These are phyloP conservation scores for Cryptococcus amylolentus DNA, from an alignment of 1,284 basidiomycete genomes.

Conservation along the genomic window DNA sequence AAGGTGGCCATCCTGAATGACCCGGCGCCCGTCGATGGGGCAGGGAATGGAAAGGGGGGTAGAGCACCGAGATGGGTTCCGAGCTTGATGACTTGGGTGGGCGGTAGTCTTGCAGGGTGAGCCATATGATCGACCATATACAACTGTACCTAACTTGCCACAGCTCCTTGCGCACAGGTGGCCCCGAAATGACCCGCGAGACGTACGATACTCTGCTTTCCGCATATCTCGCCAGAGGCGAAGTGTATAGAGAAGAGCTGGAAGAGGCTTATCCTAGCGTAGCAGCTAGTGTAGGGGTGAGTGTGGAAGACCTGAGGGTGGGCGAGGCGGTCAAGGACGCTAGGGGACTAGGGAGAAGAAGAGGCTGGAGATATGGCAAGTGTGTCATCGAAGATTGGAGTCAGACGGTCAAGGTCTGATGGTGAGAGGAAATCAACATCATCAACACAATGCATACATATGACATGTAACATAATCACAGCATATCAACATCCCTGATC, in stretches of 20 bases:
- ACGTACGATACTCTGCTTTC: constrained; percentile 55
- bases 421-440: too few relatives aligned
- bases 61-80: constrained; percentile 81
- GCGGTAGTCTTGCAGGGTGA: constrained; percentile 84
- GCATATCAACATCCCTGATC: too few relatives aligned
- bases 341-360: constrained; percentile 17
- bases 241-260: constrained; percentile 48
- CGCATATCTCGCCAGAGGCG: constrained; percentile 21
- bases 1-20: constrained; percentile 80
- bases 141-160: background rate
- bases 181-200: constrained; percentile 73
- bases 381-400: constrained; percentile 75
- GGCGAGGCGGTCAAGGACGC: constrained; percentile 30
- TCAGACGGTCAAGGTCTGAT: constrained; percentile 42
- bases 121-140: constrained; percentile 29
- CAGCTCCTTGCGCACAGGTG: constrained; percentile 76
- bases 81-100: constrained; percentile 80
- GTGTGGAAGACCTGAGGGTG: constrained; percentile 47
- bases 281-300: constrained; percentile 27
- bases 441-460: too few relatives aligned
- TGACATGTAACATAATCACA: too few relatives aligned
- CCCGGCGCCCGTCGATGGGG: constrained; percentile 51
- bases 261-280: constrained; percentile 41
- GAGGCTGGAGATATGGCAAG: constrained; percentile 33
- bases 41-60: constrained; percentile 60